These are phyloP conservation scores for Lachnellula cervina DNA, from an alignment of 2,329 filamentous ascomycete genomes.

Conservation along the genomic window DNA sequence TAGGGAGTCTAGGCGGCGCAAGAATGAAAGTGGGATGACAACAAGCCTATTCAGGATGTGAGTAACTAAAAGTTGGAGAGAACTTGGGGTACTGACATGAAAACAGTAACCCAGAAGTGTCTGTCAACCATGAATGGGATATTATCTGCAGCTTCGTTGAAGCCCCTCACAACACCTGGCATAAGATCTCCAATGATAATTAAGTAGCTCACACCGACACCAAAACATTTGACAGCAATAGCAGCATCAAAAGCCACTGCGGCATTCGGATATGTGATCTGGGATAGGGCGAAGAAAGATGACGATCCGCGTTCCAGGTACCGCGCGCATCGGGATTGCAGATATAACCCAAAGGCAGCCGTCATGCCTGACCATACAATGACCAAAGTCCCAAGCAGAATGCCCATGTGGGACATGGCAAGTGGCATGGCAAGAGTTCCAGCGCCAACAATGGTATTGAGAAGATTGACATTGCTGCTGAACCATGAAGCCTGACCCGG, in stretches of 20 bases:
- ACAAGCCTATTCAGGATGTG: conserved; percentile 55
- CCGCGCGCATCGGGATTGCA: conserved; percentile 86
- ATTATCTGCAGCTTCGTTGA: conserved; percentile 58
- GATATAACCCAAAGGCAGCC: conserved; percentile 87
- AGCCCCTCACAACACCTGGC: conserved; percentile 86
- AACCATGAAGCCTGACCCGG: conserved; percentile 77
- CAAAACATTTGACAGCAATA: conserved; percentile 97
- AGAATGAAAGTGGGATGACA: conserved; percentile 89
- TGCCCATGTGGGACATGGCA: conserved; percentile 92
- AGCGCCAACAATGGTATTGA: conserved; percentile 96
- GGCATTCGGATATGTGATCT: conserved; percentile 94
- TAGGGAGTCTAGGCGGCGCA: conserved; percentile 85
- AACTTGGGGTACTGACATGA: conserved; percentile 59
- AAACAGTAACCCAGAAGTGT: conserved; percentile 96
- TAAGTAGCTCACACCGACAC: conserved; percentile 92
- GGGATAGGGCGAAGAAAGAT: conserved; percentile 94
- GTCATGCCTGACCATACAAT: conserved; percentile 90
- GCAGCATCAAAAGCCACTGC: conserved; percentile 93
- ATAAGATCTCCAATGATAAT: conserved; percentile 99
- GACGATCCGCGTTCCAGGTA: conserved; percentile 86
- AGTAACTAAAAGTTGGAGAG: conserved; percentile 9
- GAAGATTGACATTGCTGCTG: conserved; percentile 89
- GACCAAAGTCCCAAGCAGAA: conserved; percentile 74
- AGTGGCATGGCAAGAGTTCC: conserved; percentile 80
- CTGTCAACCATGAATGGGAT: conserved; percentile 77